Base-by-base conservation (phyloP, 2,329 filamentous ascomycete genomes). In the Exophiala bonariae region DNA sequence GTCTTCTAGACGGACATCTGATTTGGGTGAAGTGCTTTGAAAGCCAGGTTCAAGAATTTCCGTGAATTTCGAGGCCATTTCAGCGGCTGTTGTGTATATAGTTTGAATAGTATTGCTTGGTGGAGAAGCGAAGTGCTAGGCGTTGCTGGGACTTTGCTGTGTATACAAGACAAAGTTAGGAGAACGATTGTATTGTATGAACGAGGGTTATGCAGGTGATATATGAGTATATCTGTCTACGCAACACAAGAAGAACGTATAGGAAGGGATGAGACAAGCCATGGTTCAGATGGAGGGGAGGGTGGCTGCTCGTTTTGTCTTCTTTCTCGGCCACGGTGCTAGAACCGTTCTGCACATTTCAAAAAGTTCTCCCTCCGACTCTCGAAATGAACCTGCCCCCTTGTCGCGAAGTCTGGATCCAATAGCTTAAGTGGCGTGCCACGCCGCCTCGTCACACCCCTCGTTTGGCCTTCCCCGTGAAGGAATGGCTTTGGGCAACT, bases 1-100 rank as follows among this genome's bases (percentile, higher is more conserved):
- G 40, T 72, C 69, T 49, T 72, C 69, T 2, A 72, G 65, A 6
- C 66, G 66, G 38, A 71, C 69, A 45, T 71, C 69, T 16, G 62
- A 66, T 44, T 67, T 61, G 35, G 67, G 69, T 23, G 67, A 63
- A 42, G 62, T 63, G 11, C 59, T 57, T 22, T 63, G 56, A 17
- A 57, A 57, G 34, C 64, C 60, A 47, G 67, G 62, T 35, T 70
- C 64, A 52, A 72, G 66, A 43, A 71, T 69, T 54, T 72, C 69
- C 48, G 70, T 63, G 54, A 72, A 72, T 51, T 64, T 70, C 51
- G 68, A 71, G 14, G 67, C 55, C 55, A 66, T 68, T 45, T 64
- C 65, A 41, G 58, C 60, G 61, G 38, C 19, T 30, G 42, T 23
- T 20, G 37, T 52, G 46, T 30, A 20, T 22, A n/a, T n/a, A n/a